These are phyloP conservation scores for Fomitopsis betulina DNA, from an alignment of 1,284 basidiomycete genomes.

Conservation along the genomic window DNA sequence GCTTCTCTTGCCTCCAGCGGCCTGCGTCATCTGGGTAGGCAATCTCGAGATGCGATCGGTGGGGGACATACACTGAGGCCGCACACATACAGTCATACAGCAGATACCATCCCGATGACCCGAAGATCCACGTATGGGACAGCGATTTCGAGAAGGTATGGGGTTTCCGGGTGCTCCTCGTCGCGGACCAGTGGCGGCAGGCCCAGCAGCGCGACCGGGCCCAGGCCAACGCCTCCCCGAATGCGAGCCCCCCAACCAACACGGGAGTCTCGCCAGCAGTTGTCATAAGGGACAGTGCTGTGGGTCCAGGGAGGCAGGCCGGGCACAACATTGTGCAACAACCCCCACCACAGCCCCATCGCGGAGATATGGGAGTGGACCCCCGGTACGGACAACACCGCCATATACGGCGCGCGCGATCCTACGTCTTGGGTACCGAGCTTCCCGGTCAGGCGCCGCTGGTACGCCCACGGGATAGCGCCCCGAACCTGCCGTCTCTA, in stretches of 20 bases:
- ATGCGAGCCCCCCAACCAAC: background rate
- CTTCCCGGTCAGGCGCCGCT: constrained; percentile 12
- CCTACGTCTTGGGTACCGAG: constrained; percentile 13
- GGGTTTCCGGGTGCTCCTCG: constrained; percentile 37
- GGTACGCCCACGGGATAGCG: constrained; percentile 9
- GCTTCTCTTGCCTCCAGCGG: constrained; percentile 40
- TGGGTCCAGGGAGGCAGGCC: constrained; percentile 2
- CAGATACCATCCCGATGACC: constrained; percentile 56
- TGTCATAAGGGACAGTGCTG: background rate
- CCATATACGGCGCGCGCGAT: constrained; percentile 8
- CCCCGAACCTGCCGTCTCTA: constrained; percentile 56
- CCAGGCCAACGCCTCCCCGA: constrained; percentile 7
- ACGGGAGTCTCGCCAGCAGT: constrained; percentile 4
- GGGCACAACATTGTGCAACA: constrained; percentile 2
- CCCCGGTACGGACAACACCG: background rate
- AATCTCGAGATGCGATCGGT: background rate
- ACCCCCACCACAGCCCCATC: constrained; percentile 6
- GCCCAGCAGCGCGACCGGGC: constrained; percentile 18
- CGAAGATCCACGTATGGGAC: constrained; percentile 49
- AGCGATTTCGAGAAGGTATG: constrained; percentile 60
- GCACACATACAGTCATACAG: constrained; percentile 46
- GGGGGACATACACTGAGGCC: background rate
- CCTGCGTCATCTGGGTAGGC: constrained; percentile 58
- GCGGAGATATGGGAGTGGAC: constrained; percentile 7
- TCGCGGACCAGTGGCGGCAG: constrained; percentile 28